Conservation (phyloP, 2,329 filamentous ascomycete genomes). For the Ascocoryne sarcoides region DNA sequence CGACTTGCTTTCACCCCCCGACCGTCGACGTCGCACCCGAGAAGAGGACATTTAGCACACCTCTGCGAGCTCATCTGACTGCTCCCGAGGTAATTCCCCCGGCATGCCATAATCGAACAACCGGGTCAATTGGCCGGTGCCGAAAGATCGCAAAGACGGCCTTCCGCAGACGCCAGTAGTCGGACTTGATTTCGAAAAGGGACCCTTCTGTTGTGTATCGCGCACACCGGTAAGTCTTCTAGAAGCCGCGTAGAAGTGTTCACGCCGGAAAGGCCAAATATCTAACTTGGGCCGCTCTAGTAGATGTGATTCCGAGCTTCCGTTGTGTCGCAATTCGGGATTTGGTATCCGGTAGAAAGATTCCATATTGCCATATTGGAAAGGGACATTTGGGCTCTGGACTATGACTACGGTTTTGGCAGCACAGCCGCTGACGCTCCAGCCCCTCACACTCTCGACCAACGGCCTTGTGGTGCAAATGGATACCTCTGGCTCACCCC, state of each 20-base stretch:
- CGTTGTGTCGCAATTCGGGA: conserved; percentile 2
- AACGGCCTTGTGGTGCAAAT: conserved; percentile 10
- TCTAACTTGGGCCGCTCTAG: conserved; percentile 8
- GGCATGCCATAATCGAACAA: conserved; percentile 15
- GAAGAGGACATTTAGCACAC: background rate
- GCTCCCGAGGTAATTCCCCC: conserved; percentile 6
- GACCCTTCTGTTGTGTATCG: too few relatives aligned
- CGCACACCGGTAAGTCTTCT: background rate
- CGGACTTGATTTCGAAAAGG: too few relatives aligned
- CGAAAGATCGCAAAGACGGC: conserved; percentile 8
- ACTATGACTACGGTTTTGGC: conserved; percentile 29
- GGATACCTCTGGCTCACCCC: conserved; percentile 18
- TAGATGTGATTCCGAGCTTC: conserved; percentile 8
- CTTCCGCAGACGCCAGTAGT: too few relatives aligned
- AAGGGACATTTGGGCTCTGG: conserved; percentile 8
- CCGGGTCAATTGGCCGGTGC: conserved; percentile 16
- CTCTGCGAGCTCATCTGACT: conserved; percentile 2
- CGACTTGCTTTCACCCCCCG: conserved; percentile 3
- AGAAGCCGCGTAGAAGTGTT: background rate
- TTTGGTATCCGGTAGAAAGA: conserved; percentile 2
- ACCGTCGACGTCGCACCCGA: conserved; percentile 1
- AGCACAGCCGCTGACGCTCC: conserved; percentile 20
- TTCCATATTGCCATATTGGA: too few relatives aligned
- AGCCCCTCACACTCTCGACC: conserved; percentile 19
- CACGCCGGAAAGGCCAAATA: background rate